phyloP scores from a whole-genome alignment of 1,139 yeast species.

The Geotrichum reessii region DNA sequence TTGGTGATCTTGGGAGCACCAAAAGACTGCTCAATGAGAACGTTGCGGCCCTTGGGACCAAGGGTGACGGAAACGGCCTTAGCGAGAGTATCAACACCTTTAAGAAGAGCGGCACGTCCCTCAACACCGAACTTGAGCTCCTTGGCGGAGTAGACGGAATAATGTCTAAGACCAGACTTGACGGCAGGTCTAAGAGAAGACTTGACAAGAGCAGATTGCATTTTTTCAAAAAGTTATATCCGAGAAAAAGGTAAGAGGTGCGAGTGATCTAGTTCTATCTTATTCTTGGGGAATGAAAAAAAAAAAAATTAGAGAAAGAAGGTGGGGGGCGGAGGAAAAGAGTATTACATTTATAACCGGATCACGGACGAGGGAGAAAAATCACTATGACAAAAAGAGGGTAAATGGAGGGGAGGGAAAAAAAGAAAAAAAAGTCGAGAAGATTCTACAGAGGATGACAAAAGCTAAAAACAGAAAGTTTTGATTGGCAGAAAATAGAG shows the following conservation, averaged over 20 bases:
- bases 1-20: constrained; percentile 98
- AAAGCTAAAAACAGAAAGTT: neutral
- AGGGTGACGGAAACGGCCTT: constrained; percentile 95
- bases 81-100: constrained; percentile 94
- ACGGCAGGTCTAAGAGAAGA: constrained; percentile 23
- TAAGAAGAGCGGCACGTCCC: constrained; percentile 93
- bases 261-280: neutral
- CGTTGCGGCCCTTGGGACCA: constrained; percentile 98
- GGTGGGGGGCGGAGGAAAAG: neutral
- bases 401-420: neutral
- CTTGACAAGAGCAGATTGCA: constrained; percentile 13
- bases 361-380: neutral
- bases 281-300: neutral
- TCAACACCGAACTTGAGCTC: constrained; percentile 97
- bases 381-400: neutral
- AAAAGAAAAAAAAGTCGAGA: neutral
- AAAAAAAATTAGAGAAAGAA: neutral
- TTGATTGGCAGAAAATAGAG: neutral
- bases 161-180: constrained; percentile 31
- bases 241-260: neutral
- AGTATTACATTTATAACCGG: neutral
- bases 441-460: neutral
- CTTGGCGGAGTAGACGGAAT: constrained; percentile 59
- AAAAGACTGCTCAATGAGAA: constrained; percentile 91
- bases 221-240: neutral